Percentiles rank a stretch among this genome's conserved stretches.
Evolutionary conservation across 2,329 filamentous ascomycete genomes (phyloP).

Genomic region (Apiospora phragmitis): DNA sequence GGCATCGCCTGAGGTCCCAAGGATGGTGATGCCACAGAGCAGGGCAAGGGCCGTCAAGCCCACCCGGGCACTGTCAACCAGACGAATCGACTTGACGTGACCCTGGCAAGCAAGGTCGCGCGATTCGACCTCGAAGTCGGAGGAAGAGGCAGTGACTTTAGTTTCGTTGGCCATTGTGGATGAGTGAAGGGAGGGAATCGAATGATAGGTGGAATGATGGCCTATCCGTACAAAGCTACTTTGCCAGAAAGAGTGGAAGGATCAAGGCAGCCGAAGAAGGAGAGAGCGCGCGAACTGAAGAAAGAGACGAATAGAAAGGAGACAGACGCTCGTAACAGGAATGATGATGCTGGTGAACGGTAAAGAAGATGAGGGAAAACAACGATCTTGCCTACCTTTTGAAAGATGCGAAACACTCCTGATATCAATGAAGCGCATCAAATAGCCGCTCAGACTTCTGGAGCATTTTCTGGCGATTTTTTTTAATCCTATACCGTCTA

Average conservation of each 20-base stretch:
- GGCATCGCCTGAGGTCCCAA: constrained; percentile 56
- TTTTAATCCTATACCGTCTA: not conserved
- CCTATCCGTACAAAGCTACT: constrained; percentile 17
- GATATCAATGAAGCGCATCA: constrained; percentile 25
- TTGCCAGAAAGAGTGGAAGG: constrained; percentile 20
- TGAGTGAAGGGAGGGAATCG: constrained; percentile 11
- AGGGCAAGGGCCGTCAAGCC: constrained; percentile 52
- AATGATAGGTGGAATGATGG: not conserved
- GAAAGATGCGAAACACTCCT: constrained; percentile 20
- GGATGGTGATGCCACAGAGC: constrained; percentile 49
- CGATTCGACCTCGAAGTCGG: constrained; percentile 51
- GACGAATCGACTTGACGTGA: constrained; percentile 34
- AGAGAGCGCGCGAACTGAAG: constrained; percentile 10
- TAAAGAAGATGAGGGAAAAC: constrained; percentile 8
- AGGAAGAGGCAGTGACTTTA: constrained; percentile 43
- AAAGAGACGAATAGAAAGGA: constrained; percentile 13
- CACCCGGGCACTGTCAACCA: constrained; percentile 45
- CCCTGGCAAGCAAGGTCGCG: constrained; percentile 41
- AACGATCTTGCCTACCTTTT: constrained; percentile 14
- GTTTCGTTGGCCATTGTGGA: constrained; percentile 32
- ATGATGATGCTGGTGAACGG: constrained; percentile 20
- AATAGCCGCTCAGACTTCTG: constrained; percentile 20
- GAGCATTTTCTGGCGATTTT: constrained; percentile 10
- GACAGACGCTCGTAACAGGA: constrained; percentile 13
- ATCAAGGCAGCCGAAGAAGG: constrained; percentile 2